These are phyloP conservation scores for Heterobasidion parviporum DNA, from an alignment of 1,284 basidiomycete genomes.

Conservation along the genomic window DNA sequence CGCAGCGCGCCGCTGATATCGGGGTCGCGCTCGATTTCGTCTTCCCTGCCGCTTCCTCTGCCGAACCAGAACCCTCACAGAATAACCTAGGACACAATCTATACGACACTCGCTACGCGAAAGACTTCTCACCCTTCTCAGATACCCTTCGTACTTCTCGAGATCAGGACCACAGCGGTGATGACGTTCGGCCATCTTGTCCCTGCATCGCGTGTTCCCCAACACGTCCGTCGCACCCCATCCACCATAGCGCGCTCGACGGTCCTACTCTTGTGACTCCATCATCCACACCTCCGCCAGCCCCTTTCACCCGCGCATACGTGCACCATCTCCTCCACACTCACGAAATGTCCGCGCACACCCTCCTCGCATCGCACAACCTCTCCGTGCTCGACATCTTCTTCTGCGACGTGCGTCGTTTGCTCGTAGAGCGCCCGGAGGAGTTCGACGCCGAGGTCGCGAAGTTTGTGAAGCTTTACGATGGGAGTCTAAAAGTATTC, in stretches of 20 bases:
- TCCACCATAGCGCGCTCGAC: slow-evolving; percentile 46
- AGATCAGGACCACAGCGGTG: slow-evolving; percentile 1
- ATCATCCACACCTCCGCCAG: slow-evolving; percentile 16
- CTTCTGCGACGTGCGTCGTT: slow-evolving; percentile 44
- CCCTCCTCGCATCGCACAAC: slow-evolving; percentile 69
- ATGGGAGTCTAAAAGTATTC: slow-evolving; percentile 18
- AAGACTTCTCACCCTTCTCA: slow-evolving; percentile 51
- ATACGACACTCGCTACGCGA: slow-evolving; percentile 46
- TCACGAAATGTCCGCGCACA: slow-evolving; percentile 79
- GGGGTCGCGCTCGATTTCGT: slow-evolving; percentile 71
- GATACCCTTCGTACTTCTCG: slow-evolving; percentile 22
- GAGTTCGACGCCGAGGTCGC: slow-evolving; percentile 40
- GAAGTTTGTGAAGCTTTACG: slow-evolving; percentile 29
- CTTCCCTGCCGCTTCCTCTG: slow-evolving; percentile 44
- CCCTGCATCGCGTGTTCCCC: slow-evolving; percentile 61
- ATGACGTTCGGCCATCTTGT: slow-evolving; percentile 28
- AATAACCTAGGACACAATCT: slow-evolving; percentile 59
- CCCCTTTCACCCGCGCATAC: slow-evolving; percentile 59
- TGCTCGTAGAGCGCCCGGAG: slow-evolving; percentile 23
- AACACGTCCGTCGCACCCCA: slow-evolving; percentile 22
- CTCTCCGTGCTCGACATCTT: slow-evolving; percentile 57
- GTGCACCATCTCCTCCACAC: slow-evolving; percentile 77
- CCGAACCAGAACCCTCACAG: slow-evolving; percentile 5
- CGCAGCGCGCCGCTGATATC: slow-evolving; percentile 50
- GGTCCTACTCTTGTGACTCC: slow-evolving; percentile 8